phyloP scores from a whole-genome alignment of 371 early-diverging fungal genomes.

The Mortierella sp. region DNA sequence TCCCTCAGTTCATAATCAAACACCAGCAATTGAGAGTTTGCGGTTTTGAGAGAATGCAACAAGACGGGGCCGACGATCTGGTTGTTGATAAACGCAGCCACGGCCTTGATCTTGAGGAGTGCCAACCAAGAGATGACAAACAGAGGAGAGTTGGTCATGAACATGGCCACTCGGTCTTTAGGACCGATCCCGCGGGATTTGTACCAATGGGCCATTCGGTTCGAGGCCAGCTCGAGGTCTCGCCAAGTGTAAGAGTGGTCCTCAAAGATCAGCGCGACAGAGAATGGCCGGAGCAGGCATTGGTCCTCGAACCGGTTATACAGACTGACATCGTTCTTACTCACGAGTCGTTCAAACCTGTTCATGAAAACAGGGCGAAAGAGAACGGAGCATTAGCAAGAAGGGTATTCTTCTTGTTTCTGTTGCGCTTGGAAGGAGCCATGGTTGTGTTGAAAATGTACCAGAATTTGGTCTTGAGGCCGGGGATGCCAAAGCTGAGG shows the following conservation, averaged over 20 bases:
- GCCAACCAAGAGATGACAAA: slow-evolving; percentile 46
- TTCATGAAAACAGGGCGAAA: too few relatives aligned
- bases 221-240: slow-evolving; percentile 44
- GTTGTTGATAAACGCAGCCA: slow-evolving; percentile 46
- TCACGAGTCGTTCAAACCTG: slow-evolving; percentile 16
- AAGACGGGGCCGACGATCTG: slow-evolving; percentile 34
- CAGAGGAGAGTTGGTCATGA: slow-evolving; percentile 43
- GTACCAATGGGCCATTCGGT: slow-evolving; percentile 44
- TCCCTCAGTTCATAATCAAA: slow-evolving; percentile 41
- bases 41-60: slow-evolving; percentile 35
- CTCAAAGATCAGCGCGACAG: slow-evolving; percentile 36
- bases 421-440: too few relatives aligned
- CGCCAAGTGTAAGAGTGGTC: slow-evolving; percentile 45
- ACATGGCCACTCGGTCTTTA: slow-evolving; percentile 44
- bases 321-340: slow-evolving; percentile 17
- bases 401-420: too few relatives aligned
- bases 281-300: slow-evolving; percentile 20
- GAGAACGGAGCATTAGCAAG: too few relatives aligned
- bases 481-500: slow-evolving; percentile 18
- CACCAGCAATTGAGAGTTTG: slow-evolving; percentile 32
- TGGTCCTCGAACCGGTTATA: slow-evolving; percentile 46
- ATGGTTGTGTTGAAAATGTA: too few relatives aligned
- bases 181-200: slow-evolving; percentile 28
- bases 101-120: slow-evolving; percentile 42
- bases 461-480: slow-evolving; percentile 14